Evolutionary conservation across 2,329 filamentous ascomycete genomes (phyloP).

Genomic region (Alternaria ventricosa): DNA sequence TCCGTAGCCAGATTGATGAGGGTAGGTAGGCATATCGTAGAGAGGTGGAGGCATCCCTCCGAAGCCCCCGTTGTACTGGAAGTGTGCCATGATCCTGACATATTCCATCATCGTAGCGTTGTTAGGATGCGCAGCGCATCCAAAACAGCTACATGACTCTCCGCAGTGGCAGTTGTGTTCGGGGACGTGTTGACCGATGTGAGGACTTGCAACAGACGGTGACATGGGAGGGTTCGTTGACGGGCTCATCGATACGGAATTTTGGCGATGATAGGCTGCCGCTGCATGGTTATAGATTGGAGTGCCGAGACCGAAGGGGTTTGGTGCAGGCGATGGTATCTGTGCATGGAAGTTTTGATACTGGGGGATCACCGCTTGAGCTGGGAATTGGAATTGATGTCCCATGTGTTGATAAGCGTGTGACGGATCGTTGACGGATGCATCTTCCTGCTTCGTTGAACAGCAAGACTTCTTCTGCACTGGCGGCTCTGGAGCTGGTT

Average conservation of each 20-base stretch:
- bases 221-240: conserved; percentile 17
- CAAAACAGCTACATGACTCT: conserved; percentile 70
- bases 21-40: conserved; percentile 45
- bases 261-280: conserved; percentile 39
- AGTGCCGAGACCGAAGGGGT: conserved; percentile 39
- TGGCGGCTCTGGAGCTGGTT: conserved; percentile 18
- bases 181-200: conserved; percentile 44
- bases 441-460: conserved; percentile 24
- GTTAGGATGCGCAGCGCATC: conserved; percentile 71
- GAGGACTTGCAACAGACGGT: conserved; percentile 32
- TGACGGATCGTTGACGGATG: conserved; percentile 7
- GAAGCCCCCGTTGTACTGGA: conserved; percentile 43
- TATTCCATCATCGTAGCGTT: conserved; percentile 67
- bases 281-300: conserved; percentile 46
- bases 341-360: conserved; percentile 29
- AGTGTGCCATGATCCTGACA: conserved; percentile 53
- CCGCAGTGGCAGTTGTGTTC: conserved; percentile 68
- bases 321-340: conserved; percentile 14
- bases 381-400: conserved; percentile 28
- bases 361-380: conserved; percentile 28
- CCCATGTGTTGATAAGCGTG: conserved; percentile 15
- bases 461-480: conserved; percentile 42
- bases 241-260: conserved; percentile 40
- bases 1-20: conserved; percentile 40
- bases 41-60: conserved; percentile 39